Conservation (phyloP, 2,329 filamentous ascomycete species). For the Aspergillus sp. region DNA sequence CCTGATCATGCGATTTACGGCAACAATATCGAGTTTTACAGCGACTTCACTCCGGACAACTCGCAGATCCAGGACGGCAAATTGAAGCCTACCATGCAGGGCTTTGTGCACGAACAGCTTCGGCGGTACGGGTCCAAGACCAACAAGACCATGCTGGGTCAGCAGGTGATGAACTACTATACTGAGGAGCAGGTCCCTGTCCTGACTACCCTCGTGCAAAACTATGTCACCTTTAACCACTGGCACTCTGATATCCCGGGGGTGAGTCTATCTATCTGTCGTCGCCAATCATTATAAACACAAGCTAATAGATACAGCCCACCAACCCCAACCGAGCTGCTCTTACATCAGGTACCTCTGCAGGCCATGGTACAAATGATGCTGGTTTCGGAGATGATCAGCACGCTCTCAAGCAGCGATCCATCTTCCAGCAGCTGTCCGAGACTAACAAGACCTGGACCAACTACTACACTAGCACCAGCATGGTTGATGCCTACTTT, state of each 20-base stretch:
- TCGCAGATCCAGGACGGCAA: constrained; percentile 27
- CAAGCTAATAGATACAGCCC: constrained; percentile 21
- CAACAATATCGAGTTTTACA: constrained; percentile 43
- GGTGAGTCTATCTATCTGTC: constrained; percentile 22
- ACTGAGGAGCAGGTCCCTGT: constrained; percentile 40
- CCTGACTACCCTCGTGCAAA: constrained; percentile 35
- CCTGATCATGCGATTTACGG: constrained; percentile 39
- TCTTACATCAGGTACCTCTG: constrained; percentile 25
- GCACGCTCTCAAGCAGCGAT: constrained; percentile 22
- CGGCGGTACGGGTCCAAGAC: constrained; percentile 26
- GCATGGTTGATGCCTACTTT: constrained; percentile 26
- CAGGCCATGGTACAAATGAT: constrained; percentile 31
- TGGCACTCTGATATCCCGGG: constrained; percentile 42
- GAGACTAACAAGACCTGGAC: constrained; percentile 30
- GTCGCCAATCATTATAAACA: too few relatives aligned
- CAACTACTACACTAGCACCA: constrained; percentile 27
- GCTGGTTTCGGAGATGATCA: constrained; percentile 15
- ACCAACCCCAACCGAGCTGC: constrained; percentile 41
- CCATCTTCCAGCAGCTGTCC: constrained; percentile 38
- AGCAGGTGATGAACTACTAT: constrained; percentile 44
- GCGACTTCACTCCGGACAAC: constrained; percentile 36
- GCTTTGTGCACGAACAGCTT: constrained; percentile 41
- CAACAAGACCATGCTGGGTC: constrained; percentile 25
- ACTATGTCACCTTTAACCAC: constrained; percentile 42
- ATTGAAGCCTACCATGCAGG: constrained; percentile 26